Percentiles rank a stretch among this genome's conserved stretches.
phyloP scores from a whole-genome alignment of 345 rosid genomes.

The Erucastrum elatum region DNA sequence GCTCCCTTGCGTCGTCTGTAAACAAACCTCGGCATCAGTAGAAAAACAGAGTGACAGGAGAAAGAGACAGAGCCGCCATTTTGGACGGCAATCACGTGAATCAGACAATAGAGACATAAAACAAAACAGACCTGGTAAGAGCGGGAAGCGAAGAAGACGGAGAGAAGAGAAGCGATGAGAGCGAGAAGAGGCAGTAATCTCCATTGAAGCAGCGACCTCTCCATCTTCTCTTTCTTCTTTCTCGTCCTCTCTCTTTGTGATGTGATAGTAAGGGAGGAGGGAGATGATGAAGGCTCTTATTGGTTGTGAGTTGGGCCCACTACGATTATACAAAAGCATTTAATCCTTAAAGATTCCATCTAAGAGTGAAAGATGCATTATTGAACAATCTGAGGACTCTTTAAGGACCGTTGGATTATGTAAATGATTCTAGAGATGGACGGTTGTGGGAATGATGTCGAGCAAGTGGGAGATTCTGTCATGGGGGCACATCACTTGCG shows the following conservation, averaged over 20 bases:
- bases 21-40: conserved; percentile 13
- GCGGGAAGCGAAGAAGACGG: conserved; percentile 46
- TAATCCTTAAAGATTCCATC: conserved; percentile 12
- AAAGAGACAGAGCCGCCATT: conserved; percentile 21
- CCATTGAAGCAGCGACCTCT: conserved; percentile 46
- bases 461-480: conserved; percentile 36
- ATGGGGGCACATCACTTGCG: neutral
- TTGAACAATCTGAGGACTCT: neutral
- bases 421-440: neutral
- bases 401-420: conserved; percentile 22
- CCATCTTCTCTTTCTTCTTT: conserved; percentile 17
- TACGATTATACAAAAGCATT: neutral
- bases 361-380: conserved; percentile 12
- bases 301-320: conserved; percentile 26
- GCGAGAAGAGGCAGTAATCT: conserved; percentile 60
- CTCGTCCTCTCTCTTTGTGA: neutral
- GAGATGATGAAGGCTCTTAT: conserved; percentile 20
- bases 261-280: conserved; percentile 3
- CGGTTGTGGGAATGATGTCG: conserved; percentile 10
- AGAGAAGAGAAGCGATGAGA: conserved; percentile 50
- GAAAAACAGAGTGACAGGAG: neutral
- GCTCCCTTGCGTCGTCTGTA: conserved; percentile 41
- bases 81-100: conserved; percentile 4
- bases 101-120: conserved; percentile 1
- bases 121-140: conserved; percentile 48